phyloP scores from a whole-genome alignment of 202 grass and related monocot genomes.

The Cymbopogon flexuosus region DNA sequence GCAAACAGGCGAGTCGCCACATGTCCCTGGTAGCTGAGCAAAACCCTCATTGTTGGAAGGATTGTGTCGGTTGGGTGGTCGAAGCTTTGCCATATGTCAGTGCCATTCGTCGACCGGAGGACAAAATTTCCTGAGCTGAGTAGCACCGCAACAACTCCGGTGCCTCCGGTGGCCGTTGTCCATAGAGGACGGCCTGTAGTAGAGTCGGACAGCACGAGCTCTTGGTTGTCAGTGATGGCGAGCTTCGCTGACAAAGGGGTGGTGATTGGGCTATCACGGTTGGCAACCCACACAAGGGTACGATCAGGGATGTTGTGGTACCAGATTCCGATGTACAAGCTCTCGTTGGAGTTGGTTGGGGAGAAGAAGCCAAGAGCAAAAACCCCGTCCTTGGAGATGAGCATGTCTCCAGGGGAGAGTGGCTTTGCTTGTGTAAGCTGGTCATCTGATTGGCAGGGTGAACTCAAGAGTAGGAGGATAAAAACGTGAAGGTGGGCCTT shows the following conservation, averaged over 20 bases:
- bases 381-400: slow-evolving; percentile 13
- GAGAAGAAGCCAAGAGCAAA: slow-evolving; percentile 31
- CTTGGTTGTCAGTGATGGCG: slow-evolving; percentile 22
- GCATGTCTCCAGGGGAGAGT: slow-evolving; percentile 13
- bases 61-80: slow-evolving; percentile 4
- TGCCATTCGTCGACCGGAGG: not conserved
- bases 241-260: not conserved
- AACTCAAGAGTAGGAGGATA: not conserved
- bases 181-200: not conserved
- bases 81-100: slow-evolving; percentile 38
- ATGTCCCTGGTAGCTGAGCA: not conserved
- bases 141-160: not conserved
- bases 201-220: slow-evolving; percentile 31
- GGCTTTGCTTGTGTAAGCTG: slow-evolving; percentile 19
- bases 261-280: slow-evolving; percentile 26
- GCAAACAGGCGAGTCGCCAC: not conserved
- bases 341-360: not conserved
- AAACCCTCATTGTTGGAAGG: not conserved
- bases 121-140: slow-evolving; percentile 39
- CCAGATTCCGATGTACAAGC: not conserved
- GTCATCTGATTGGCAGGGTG: slow-evolving; percentile 22
- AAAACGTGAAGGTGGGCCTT: not conserved
- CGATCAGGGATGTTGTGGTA: not conserved
- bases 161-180: not conserved
- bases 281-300: not conserved